phyloP scores from a whole-genome alignment of 495 filamentous ascomycete genomes.

The Geoglossum glabrum region DNA sequence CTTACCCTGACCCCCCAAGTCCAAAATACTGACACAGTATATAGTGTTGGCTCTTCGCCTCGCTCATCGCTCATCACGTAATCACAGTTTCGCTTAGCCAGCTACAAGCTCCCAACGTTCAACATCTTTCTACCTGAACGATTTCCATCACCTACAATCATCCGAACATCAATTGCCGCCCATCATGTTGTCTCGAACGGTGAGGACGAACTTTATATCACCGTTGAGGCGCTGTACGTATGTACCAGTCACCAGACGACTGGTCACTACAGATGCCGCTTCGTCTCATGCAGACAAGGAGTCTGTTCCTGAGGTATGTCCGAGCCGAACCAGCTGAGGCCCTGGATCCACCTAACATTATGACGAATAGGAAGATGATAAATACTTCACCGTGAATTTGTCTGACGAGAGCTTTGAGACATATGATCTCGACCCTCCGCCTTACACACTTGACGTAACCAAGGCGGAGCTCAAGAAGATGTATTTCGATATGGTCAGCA shows the following conservation, averaged over 20 bases:
- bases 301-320: constrained; percentile 45
- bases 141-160: not conserved
- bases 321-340: not conserved
- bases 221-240: constrained; percentile 33
- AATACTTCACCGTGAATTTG: constrained; percentile 79
- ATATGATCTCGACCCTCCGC: constrained; percentile 90
- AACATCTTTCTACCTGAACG: not conserved
- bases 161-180: not conserved
- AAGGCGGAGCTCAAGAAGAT: constrained; percentile 97
- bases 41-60: too few relatives aligned
- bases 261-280: constrained; percentile 87
- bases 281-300: constrained; percentile 73
- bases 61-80: too few relatives aligned
- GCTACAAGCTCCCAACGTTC: not conserved
- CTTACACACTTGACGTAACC: constrained; percentile 76
- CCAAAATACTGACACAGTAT: too few relatives aligned
- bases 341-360: not conserved
- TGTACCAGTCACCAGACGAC: constrained; percentile 37
- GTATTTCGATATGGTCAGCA: constrained; percentile 91
- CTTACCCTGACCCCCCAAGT: too few relatives aligned
- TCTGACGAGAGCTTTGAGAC: constrained; percentile 98
- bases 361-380: constrained; percentile 57
- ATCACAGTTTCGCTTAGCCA: not conserved
- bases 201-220: constrained; percentile 15
- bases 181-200: constrained; percentile 4